Evolutionary conservation across 2,329 filamentous ascomycete genomes (phyloP), one percentile per base, ranked within the genome.

Genomic region (Calonectria pteridis): DNA sequence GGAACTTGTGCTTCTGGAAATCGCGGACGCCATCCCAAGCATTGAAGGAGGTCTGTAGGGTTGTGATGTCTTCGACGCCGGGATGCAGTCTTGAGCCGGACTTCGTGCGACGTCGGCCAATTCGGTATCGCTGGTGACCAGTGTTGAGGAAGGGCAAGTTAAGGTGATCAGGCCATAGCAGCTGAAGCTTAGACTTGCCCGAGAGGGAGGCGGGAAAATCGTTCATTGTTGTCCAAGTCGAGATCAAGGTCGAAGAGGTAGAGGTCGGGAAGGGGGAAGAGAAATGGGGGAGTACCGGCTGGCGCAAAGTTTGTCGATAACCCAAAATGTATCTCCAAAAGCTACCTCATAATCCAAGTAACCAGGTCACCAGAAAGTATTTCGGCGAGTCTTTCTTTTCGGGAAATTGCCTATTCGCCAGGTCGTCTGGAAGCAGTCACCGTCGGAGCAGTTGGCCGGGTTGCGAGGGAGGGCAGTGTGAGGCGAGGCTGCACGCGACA

Each of bases 41-140:
- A 77, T 94, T 95, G 84, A 95, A 94, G 1, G 95, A 98, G 20
- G 92, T 95, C 84, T 97, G 91, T 69, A 98, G 88, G 35, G 89
- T 89, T 65, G 95, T 91, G 81, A 98, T 91, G 76, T 93, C 93
- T 65, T 94, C 84, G 55, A 81, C 79, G 53, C 82, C 83, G 23
- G 80, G 79, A 50, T 78, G 76, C 33, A 79, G 77, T 74, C 84
- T 84, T 16, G 84, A 84, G 80, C 86, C 86, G 71, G 85, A 85
- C 62, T 84, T 83, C 63, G 81, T 82, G 59, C 85, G 84, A 63
- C 80, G 82, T 49, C 86, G 84, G 69, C 83, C 82, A 73, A 82
- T 81, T 73, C 84, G 83, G 77, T 85, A 86, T 75, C 85, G 85
- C 37, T 81, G 82, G 33, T 85, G 85, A 26, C 85, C 82, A 50